phyloP scores from a whole-genome alignment of 208 protist species.

The Polymyxa betae region DNA sequence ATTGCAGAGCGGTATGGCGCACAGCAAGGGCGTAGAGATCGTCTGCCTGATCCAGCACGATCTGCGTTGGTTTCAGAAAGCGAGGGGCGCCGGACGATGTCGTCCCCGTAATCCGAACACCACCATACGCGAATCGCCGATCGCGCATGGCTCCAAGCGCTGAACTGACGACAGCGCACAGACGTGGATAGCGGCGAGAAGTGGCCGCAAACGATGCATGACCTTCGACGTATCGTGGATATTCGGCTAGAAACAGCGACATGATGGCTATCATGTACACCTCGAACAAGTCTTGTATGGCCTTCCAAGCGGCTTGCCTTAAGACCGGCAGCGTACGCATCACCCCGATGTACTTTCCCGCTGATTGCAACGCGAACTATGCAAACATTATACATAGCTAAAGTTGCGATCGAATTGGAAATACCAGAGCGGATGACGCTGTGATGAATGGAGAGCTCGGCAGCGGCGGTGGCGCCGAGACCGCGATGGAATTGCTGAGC shows the following conservation, averaged over 20 bases:
- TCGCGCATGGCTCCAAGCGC: not conserved
- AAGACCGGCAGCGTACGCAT: not conserved
- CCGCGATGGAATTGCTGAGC: not conserved
- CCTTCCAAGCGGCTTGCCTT: not conserved
- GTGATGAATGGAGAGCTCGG: not conserved
- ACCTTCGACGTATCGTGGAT: slow-evolving; percentile 1
- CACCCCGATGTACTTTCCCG: not conserved
- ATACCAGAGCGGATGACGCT: not conserved
- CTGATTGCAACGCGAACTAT: not conserved
- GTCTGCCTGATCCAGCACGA: not conserved
- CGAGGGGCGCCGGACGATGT: not conserved
- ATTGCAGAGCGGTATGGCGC: not conserved
- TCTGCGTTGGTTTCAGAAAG: not conserved
- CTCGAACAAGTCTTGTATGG: not conserved
- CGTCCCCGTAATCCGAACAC: not conserved
- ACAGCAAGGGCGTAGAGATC: not conserved
- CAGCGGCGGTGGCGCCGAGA: not conserved
- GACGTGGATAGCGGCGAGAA: not conserved
- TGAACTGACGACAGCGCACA: not conserved
- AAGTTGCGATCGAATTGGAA: not conserved
- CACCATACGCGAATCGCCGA: not conserved
- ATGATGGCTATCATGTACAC: not conserved
- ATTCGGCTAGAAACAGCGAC: not conserved
- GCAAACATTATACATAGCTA: not conserved
- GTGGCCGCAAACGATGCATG: not conserved